Evolutionary conservation across 2,329 filamentous ascomycete species (phyloP).

Genomic region (Aspergillus pseudoglaucus): DNA sequence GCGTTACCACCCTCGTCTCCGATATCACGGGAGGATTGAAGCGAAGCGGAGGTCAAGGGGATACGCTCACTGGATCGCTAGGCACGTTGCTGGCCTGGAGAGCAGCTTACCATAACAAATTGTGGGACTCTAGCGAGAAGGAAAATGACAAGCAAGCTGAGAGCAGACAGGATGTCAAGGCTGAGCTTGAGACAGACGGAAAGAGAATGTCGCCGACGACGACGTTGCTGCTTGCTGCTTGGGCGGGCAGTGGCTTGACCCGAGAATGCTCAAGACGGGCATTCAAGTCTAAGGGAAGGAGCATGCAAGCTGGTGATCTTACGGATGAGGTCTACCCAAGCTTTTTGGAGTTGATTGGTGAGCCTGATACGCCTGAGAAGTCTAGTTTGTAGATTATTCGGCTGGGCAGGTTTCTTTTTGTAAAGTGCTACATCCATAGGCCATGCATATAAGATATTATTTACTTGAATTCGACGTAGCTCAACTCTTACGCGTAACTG

Average conservation of each 20-base stretch:
- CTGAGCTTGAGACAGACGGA: conserved; percentile 38
- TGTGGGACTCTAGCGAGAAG: conserved; percentile 58
- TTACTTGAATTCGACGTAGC: background rate
- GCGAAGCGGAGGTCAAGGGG: conserved; percentile 87
- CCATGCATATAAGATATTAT: background rate
- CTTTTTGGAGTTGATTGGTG: conserved; percentile 74
- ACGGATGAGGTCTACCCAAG: conserved; percentile 82
- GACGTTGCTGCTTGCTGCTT: conserved; percentile 69
- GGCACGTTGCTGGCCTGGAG: conserved; percentile 87
- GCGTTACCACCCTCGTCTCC: conserved; percentile 64
- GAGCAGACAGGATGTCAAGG: conserved; percentile 35
- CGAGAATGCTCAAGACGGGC: conserved; percentile 84
- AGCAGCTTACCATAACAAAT: conserved; percentile 71
- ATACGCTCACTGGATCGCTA: conserved; percentile 84
- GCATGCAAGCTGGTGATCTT: conserved; percentile 85
- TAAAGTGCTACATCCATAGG: background rate
- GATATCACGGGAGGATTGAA: conserved; percentile 79
- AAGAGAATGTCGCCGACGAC: conserved; percentile 54
- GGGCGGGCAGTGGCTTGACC: conserved; percentile 80
- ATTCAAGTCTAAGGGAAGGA: conserved; percentile 77
- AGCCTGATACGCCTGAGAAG: conserved; percentile 47
- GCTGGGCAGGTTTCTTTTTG: background rate
- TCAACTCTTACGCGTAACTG: no score
- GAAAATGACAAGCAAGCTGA: conserved; percentile 26
- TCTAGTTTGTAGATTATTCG: conserved; percentile 19